phyloP scores from a whole-genome alignment of 805 yeast species.

The Cyberlindnera xylosilytica region DNA sequence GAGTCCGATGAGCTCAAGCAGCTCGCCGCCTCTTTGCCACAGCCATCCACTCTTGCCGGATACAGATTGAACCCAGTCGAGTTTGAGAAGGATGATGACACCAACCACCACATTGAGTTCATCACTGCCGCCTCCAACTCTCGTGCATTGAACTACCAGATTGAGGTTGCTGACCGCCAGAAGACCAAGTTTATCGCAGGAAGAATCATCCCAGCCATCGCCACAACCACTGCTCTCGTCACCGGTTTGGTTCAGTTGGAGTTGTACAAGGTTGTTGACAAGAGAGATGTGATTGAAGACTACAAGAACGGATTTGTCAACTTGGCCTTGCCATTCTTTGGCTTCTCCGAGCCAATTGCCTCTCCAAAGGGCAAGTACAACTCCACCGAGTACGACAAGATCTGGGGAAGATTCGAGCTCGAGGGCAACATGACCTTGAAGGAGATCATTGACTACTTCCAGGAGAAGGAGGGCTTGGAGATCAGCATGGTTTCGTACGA shows the following conservation, averaged over 20 bases:
- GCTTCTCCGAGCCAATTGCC: slow-evolving; percentile 92
- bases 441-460: slow-evolving; percentile 70
- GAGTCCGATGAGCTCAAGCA: slow-evolving; percentile 65
- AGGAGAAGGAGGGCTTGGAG: slow-evolving; percentile 78
- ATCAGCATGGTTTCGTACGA: slow-evolving; percentile 91
- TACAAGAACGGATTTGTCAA: slow-evolving; percentile 92
- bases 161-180: slow-evolving; percentile 83
- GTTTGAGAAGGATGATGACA: slow-evolving; percentile 96
- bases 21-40: slow-evolving; percentile 78
- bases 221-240: slow-evolving; percentile 97
- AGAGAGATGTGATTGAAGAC: slow-evolving; percentile 70
- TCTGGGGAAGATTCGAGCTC: slow-evolving; percentile 93
- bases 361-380: slow-evolving; percentile 83
- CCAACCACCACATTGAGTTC: slow-evolving; percentile 95
- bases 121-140: slow-evolving; percentile 94
- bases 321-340: slow-evolving; percentile 92
- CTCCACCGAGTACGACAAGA: slow-evolving; percentile 72
- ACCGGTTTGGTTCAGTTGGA: slow-evolving; percentile 94
- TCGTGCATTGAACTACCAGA: slow-evolving; percentile 87
- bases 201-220: slow-evolving; percentile 97
- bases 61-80: slow-evolving; percentile 86
- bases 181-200: slow-evolving; percentile 98
- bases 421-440: slow-evolving; percentile 73
- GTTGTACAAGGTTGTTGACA: slow-evolving; percentile 83
- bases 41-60: slow-evolving; percentile 85